Base-by-base conservation (phyloP, 768 basidiomycete genomes). In the Boletus rex-veris region DNA sequence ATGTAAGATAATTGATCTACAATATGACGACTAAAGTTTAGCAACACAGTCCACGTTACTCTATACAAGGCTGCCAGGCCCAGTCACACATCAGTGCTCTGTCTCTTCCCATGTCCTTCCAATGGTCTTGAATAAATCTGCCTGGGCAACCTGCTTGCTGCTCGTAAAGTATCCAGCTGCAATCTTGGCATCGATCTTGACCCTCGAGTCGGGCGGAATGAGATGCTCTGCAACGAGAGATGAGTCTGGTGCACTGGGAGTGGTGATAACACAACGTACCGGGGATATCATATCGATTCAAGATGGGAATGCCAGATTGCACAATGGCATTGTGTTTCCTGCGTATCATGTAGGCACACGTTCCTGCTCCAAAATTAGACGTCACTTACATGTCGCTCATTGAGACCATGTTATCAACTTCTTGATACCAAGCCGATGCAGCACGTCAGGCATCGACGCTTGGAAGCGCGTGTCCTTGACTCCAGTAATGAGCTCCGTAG, bases 161-260 rank as follows among this genome's bases (percentile, higher is more conserved):
- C 80, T 88, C 30, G 88, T 85, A 73, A 91, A 96, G 69, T 97
- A 98, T 8, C 94, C 94, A 5, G 91, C 86, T 10, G 91, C 90
- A 61, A 94, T 93, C 81, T 97, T 98, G 35, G 95, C 95, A 59
- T 97, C 92, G 58, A 96, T 97, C 75, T 98, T 95, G 26, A 98
- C 94, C 16, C 85, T 82, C 40, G 88, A 88, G 71, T 93, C 90
- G 33, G 88, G 89, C 0, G 92, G 93, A 58, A 97, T 90, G 52
- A 97, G 83, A 59, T 96, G 81, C 48, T 91, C 91, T 83, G 54
- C 14, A 18, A 40, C 12, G 19, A 40, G 3, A 39, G 12, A 18
- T 56, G 7, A 45, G 24, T 35, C 8, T 28, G 28, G 31, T 8
- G 9, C 35, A 33, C 3, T 8, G 1, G 28, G 8, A 18, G 18